phyloP scores from a whole-genome alignment of 2,329 filamentous ascomycete species.

The Fusarium nodosum region DNA sequence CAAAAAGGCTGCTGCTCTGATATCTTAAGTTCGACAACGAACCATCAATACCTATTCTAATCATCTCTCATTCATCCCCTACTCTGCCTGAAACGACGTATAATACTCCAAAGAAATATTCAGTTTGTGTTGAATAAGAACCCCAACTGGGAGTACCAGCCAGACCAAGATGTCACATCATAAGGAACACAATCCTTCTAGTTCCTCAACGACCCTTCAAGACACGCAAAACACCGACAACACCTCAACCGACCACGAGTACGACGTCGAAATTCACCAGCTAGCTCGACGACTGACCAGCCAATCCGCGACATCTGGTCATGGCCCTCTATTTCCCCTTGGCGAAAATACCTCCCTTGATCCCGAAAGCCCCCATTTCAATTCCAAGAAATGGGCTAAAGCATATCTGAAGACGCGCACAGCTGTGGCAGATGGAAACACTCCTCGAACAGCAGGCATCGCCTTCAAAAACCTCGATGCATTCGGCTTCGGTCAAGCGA shows the following conservation, averaged over 20 bases:
- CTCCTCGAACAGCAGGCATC: slow-evolving; percentile 71
- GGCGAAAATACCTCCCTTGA: slow-evolving; percentile 50
- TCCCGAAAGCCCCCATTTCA: slow-evolving; percentile 58
- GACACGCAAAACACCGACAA: slow-evolving; percentile 7
- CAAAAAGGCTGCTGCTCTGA: background rate
- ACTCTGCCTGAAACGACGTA: too few relatives aligned
- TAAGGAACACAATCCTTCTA: background rate
- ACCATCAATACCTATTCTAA: background rate
- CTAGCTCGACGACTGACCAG: slow-evolving; percentile 33
- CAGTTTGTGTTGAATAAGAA: background rate
- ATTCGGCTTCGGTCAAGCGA: slow-evolving; percentile 72
- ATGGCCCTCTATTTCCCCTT: slow-evolving; percentile 40
- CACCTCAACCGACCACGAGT: background rate
- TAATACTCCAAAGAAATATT: background rate
- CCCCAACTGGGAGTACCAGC: background rate
- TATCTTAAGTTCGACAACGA: background rate
- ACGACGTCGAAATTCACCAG: slow-evolving; percentile 20
- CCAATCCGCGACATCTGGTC: slow-evolving; percentile 21
- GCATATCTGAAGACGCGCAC: slow-evolving; percentile 51
- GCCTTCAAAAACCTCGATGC: slow-evolving; percentile 74
- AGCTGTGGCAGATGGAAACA: slow-evolving; percentile 58
- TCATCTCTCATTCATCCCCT: background rate
- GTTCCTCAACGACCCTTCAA: slow-evolving; percentile 1
- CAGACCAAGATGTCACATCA: background rate
- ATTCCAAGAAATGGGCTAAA: slow-evolving; percentile 59